A percentile compares a stretch with the other conserved stretches of the same genome.
Evolutionary conservation across 176 grass and related monocot species (phyloP).

Genomic region (Carex cristatella): DNA sequence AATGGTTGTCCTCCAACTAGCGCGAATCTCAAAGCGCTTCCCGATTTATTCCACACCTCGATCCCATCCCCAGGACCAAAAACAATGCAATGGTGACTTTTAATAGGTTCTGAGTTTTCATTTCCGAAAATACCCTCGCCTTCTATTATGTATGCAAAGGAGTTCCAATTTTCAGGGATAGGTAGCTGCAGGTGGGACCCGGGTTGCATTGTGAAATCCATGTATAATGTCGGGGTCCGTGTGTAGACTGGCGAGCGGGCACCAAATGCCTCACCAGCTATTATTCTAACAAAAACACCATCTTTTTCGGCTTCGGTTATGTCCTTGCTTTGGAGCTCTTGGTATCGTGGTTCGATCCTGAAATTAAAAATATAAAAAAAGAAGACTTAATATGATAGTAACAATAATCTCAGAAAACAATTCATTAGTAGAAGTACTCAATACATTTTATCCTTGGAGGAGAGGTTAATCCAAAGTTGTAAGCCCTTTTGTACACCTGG

Average conservation of each 20-base stretch:
- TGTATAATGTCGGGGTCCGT: constrained; percentile 63
- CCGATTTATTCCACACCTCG: constrained; percentile 53
- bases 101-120: not conserved
- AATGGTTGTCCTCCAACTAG: constrained; percentile 56
- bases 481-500: constrained; percentile 62
- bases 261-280: constrained; percentile 76
- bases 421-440: not conserved
- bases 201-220: constrained; percentile 67
- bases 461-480: constrained; percentile 90
- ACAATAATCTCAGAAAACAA: not conserved
- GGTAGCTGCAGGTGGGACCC: constrained; percentile 54
- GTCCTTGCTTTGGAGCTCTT: constrained; percentile 78
- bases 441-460: constrained; percentile 88
- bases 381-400: not conserved
- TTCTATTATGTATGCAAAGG: constrained; percentile 68
- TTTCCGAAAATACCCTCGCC: constrained; percentile 69
- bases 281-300: constrained; percentile 64
- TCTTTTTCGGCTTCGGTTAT: constrained; percentile 49
- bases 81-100: constrained; percentile 58
- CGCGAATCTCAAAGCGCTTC: constrained; percentile 42
- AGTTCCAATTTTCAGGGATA: constrained; percentile 60
- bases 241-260: constrained; percentile 78
- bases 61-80: constrained; percentile 57
- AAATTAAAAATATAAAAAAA: not conserved
- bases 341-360: constrained; percentile 88